Percentiles rank a stretch among this genome's conserved stretches.
Evolutionary conservation across 208 protist species (phyloP).

Genomic region (Phytomonas sp.): DNA sequence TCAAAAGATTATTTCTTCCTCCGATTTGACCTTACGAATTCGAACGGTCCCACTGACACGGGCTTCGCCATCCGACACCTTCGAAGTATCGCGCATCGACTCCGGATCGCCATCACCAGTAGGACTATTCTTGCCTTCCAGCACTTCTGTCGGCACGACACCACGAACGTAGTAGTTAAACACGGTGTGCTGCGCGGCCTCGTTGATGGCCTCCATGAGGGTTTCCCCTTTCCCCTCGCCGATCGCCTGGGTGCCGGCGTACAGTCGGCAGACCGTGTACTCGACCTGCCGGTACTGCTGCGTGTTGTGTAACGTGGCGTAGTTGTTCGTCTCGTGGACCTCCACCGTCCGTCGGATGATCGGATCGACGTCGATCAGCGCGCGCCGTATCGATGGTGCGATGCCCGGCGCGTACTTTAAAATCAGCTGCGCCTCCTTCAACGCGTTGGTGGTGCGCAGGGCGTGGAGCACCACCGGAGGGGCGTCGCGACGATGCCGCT

Average conservation of each 20-base stretch:
- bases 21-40: slow-evolving; percentile 15
- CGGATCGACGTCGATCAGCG: slow-evolving; percentile 81
- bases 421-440: slow-evolving; percentile 85
- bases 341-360: slow-evolving; percentile 64
- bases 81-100: background rate
- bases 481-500: slow-evolving; percentile 35
- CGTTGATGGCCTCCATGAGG: slow-evolving; percentile 77
- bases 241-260: slow-evolving; percentile 53
- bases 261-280: slow-evolving; percentile 76
- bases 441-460: slow-evolving; percentile 47
- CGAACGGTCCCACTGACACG: slow-evolving; percentile 12
- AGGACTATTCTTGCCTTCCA: background rate
- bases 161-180: slow-evolving; percentile 67
- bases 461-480: slow-evolving; percentile 66
- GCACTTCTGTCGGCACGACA: background rate
- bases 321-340: slow-evolving; percentile 83
- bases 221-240: slow-evolving; percentile 83
- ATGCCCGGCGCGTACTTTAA: slow-evolving; percentile 72
- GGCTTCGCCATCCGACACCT: background rate
- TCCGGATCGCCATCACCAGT: background rate
- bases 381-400: slow-evolving; percentile 22
- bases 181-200: slow-evolving; percentile 65
- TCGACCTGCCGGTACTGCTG: slow-evolving; percentile 82
- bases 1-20: slow-evolving; percentile 41
- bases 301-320: slow-evolving; percentile 44